Evolutionary conservation across 148 eudicot genomes (phyloP).

Genomic region (Chenopodium album): DNA sequence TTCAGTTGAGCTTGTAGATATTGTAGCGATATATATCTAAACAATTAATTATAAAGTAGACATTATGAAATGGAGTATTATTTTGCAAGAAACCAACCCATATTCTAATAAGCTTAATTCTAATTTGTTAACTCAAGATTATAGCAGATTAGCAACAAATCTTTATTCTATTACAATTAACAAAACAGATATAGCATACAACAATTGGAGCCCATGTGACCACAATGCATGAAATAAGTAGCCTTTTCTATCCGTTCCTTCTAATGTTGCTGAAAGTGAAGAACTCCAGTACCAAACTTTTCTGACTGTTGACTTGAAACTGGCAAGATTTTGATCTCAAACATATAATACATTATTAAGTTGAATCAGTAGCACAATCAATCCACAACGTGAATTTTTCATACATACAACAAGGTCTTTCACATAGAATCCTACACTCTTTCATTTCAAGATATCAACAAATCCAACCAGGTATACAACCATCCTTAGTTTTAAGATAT

Average conservation of each 20-base stretch:
- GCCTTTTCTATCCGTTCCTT: background rate
- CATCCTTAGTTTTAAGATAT: background rate
- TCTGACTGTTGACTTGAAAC: background rate
- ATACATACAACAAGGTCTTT: background rate
- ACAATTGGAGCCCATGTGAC: background rate
- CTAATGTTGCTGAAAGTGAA: background rate
- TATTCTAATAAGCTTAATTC: background rate
- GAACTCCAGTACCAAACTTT: background rate
- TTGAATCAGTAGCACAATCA: background rate
- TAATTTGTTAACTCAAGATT: background rate
- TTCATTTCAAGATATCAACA: background rate
- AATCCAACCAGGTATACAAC: background rate
- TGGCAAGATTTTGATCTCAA: background rate
- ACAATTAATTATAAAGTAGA: background rate
- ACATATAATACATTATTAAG: background rate
- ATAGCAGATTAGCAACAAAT: background rate
- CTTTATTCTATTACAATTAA: background rate
- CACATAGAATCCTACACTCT: background rate
- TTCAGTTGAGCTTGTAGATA: background rate
- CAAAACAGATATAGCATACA: background rate
- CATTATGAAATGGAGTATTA: background rate
- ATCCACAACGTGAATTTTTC: background rate
- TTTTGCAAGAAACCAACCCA: background rate
- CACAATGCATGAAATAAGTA: background rate
- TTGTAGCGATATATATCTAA: too few species aligned